These are phyloP conservation scores for Halophytophthora batemanensis DNA, from an alignment of 352 stramenopile species.

Conservation along the genomic window DNA sequence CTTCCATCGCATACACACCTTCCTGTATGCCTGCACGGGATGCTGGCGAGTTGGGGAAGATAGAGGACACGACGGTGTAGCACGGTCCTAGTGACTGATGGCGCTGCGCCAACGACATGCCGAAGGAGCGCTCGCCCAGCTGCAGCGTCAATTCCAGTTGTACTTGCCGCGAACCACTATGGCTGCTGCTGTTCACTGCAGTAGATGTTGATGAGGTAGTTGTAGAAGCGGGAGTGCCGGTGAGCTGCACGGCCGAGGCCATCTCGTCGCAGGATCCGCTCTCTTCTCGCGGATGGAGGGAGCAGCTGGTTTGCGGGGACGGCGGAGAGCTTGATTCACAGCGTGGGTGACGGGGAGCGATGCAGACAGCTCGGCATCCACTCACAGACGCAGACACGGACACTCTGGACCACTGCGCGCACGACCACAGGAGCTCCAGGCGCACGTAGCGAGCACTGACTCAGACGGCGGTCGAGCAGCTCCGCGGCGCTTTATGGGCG, in stretches of 20 bases:
- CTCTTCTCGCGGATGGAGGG: no score
- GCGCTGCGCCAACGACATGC: conserved; percentile 61
- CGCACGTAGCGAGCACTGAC: no score
- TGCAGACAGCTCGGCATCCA: no score
- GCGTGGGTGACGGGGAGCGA: no score
- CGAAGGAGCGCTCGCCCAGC: conserved; percentile 55
- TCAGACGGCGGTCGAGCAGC: no score
- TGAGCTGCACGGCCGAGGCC: not conserved
- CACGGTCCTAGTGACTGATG: conserved; percentile 9
- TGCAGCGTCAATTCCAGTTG: conserved; percentile 42
- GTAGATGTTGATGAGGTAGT: not conserved
- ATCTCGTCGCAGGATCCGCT: conserved; percentile 1
- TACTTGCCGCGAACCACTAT: conserved; percentile 6
- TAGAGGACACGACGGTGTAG: conserved; percentile 50
- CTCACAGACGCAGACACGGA: no score
- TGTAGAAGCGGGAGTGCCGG: not conserved
- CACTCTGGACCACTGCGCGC: no score
- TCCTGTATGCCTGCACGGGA: conserved; percentile 46
- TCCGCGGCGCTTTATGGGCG: no score
- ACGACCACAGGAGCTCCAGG: no score
- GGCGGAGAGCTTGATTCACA: no score
- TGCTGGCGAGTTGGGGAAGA: conserved; percentile 55
- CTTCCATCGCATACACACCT: conserved; percentile 24
- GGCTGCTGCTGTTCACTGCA: not conserved
- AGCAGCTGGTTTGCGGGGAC: no score